Evolutionary conservation across 2,329 filamentous ascomycete species (phyloP).

Genomic region (Ophiobolus disseminans): DNA sequence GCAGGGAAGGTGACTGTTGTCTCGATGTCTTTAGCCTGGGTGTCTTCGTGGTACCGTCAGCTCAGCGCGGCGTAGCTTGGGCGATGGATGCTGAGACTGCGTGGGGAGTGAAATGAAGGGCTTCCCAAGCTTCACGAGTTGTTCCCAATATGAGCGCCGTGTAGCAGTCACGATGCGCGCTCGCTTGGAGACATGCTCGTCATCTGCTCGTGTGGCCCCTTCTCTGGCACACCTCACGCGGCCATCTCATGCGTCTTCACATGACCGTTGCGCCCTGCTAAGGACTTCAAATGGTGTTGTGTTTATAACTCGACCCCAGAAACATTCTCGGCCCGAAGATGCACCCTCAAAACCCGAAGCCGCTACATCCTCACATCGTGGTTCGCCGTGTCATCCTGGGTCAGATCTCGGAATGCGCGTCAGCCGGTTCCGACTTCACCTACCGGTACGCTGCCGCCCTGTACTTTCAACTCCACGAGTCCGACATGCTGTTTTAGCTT

Average conservation of each 20-base stretch:
- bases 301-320: neutral
- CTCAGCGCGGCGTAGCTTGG: neutral
- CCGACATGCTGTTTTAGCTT: too few relatives aligned
- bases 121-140: neutral
- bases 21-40: neutral
- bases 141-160: neutral
- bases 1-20: neutral
- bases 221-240: neutral
- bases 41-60: neutral
- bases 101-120: neutral
- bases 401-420: neutral
- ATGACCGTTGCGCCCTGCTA: neutral
- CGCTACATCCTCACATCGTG: neutral
- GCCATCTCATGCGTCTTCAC: neutral
- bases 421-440: neutral
- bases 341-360: neutral
- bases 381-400: neutral
- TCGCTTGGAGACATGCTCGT: constrained; percentile 1
- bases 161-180: constrained; percentile 3
- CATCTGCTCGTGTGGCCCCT: constrained; percentile 20
- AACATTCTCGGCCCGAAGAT: too few relatives aligned
- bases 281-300: neutral
- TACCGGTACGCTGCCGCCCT: too few relatives aligned
- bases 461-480: too few relatives aligned
- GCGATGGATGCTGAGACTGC: neutral